A percentile compares a stretch with the other conserved stretches of the same genome.
Conservation (phyloP, 1,284 basidiomycete genomes). For the Termitomyces sp. region DNA sequence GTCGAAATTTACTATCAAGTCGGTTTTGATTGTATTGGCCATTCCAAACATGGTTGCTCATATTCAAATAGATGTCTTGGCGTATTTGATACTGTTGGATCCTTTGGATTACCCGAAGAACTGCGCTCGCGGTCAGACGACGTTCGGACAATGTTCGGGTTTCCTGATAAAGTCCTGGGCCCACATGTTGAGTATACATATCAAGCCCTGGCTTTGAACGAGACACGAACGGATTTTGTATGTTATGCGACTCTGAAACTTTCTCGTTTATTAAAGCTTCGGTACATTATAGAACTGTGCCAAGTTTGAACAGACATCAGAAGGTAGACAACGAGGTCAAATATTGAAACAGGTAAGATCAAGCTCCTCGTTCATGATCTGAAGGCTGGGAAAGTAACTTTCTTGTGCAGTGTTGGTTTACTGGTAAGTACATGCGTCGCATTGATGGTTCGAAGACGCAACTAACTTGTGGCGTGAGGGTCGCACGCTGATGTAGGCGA, state of each 20-base stretch:
- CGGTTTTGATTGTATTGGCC: slow-evolving; percentile 15
- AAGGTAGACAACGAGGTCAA: slow-evolving; percentile 50
- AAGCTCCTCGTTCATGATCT: not conserved
- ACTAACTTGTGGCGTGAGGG: slow-evolving; percentile 29
- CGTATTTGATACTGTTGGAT: slow-evolving; percentile 71
- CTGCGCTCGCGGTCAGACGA: slow-evolving; percentile 39
- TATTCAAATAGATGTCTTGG: slow-evolving; percentile 51
- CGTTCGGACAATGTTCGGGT: slow-evolving; percentile 53
- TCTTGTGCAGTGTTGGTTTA: slow-evolving; percentile 58
- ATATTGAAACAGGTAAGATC: slow-evolving; percentile 52
- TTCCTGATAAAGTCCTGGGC: slow-evolving; percentile 53
- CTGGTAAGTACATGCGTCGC: slow-evolving; percentile 35
- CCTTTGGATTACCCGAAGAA: slow-evolving; percentile 63
- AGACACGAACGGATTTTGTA: slow-evolving; percentile 62
- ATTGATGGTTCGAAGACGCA: not conserved
- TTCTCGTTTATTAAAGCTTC: not conserved
- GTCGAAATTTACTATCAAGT: slow-evolving; percentile 60
- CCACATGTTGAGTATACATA: slow-evolving; percentile 60
- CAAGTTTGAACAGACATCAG: slow-evolving; percentile 56
- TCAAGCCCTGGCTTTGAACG: slow-evolving; percentile 65
- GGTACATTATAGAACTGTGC: slow-evolving; percentile 44
- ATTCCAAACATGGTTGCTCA: slow-evolving; percentile 4
- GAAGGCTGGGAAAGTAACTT: not conserved
- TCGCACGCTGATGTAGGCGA: slow-evolving; percentile 52
- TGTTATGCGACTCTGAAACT: slow-evolving; percentile 19